phyloP scores from a whole-genome alignment of 1,139 yeast genomes.

The Debaryomyces singareniensis region DNA sequence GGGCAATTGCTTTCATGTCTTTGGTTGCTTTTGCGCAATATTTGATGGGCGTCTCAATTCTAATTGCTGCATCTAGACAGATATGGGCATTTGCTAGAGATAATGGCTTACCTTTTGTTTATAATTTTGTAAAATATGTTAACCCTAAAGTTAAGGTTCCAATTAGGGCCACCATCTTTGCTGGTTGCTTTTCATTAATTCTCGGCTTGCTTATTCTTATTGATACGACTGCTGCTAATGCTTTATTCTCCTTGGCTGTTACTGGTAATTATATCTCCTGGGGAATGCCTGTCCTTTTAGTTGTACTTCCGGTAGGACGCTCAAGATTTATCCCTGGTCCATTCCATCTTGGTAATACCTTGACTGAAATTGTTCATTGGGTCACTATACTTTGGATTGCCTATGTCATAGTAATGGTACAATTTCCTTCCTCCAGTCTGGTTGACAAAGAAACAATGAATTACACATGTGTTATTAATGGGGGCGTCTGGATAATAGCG shows the following conservation, averaged over 20 bases:
- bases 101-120: conserved; percentile 15
- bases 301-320: conserved; percentile 37
- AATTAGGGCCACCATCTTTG: conserved; percentile 45
- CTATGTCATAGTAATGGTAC: conserved; percentile 39
- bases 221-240: conserved; percentile 50
- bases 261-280: conserved; percentile 61
- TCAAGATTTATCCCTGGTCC: conserved; percentile 52
- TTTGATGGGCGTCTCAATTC: conserved; percentile 49
- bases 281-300: conserved; percentile 49
- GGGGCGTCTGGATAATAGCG: conserved; percentile 34
- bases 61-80: conserved; percentile 32
- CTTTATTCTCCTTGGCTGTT: conserved; percentile 51
- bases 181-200: conserved; percentile 33
- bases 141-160: conserved; percentile 47
- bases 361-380: conserved; percentile 35
- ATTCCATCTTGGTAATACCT: conserved; percentile 29
- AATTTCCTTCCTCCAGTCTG: conserved; percentile 36
- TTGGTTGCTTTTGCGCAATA: conserved; percentile 56
- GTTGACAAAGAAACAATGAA: conserved; percentile 45
- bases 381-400: conserved; percentile 23
- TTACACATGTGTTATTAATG: conserved; percentile 52
- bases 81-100: conserved; percentile 26
- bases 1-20: conserved; percentile 65
- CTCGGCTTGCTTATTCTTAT: conserved; percentile 50
- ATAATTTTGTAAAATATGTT: conserved; percentile 37